Percentiles rank a stretch among this genome's conserved stretches.
Conservation (phyloP, 2,329 filamentous ascomycete species). For the Fusarium sp. region DNA sequence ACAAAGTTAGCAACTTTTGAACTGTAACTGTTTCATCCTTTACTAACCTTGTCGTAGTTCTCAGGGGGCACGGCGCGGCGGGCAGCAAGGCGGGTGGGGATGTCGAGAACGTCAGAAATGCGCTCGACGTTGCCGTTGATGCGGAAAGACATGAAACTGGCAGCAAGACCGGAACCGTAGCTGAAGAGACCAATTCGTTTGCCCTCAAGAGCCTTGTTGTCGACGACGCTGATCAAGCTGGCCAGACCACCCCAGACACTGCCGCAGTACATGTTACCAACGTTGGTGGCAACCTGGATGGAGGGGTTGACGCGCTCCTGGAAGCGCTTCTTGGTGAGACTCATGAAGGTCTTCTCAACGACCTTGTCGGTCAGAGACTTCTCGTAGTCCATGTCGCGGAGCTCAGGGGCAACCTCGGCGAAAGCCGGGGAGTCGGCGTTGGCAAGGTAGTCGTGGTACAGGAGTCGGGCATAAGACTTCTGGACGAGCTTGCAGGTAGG, state of each 20-base stretch:
- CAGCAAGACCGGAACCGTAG: conserved; percentile 81
- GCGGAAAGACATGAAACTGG: conserved; percentile 80
- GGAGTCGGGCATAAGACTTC: conserved; percentile 85
- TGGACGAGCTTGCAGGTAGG: conserved; percentile 89
- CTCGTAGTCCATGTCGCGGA: conserved; percentile 82
- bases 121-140: conserved; percentile 76
- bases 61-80: conserved; percentile 76
- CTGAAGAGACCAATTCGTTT: conserved; percentile 83
- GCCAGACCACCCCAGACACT: conserved; percentile 84
- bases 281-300: conserved; percentile 82
- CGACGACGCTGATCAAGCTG: conserved; percentile 74
- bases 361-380: conserved; percentile 84
- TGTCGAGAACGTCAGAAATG: conserved; percentile 76
- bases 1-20: conserved; percentile 35
- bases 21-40: background rate
- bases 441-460: conserved; percentile 87
- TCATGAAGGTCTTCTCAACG: conserved; percentile 90
- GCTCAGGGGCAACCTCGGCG: conserved; percentile 79
- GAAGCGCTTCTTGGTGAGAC: conserved; percentile 85
- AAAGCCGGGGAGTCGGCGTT: conserved; percentile 77
- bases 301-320: conserved; percentile 79
- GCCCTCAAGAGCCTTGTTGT: conserved; percentile 72
- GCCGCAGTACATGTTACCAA: conserved; percentile 76
- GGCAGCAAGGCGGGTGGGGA: conserved; percentile 75
- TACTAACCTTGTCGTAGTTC: conserved; percentile 78